These are phyloP conservation scores for Suillus plorans DNA, from an alignment of 768 basidiomycete genomes.

Conservation along the genomic window DNA sequence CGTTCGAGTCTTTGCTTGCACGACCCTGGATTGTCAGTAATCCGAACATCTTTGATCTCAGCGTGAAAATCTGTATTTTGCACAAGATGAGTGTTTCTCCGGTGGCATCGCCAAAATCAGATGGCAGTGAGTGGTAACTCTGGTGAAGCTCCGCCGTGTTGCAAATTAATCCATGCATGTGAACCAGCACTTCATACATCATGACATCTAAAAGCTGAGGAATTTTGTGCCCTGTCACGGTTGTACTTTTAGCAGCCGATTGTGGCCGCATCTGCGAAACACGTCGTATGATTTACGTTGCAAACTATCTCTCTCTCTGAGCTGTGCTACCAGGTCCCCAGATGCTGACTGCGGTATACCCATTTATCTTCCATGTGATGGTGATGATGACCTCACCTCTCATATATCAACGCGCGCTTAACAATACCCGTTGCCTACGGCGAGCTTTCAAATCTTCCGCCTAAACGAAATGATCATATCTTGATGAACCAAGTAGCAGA, in stretches of 20 bases:
- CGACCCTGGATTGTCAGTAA: neutral
- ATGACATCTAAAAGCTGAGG: neutral
- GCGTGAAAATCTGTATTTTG: neutral
- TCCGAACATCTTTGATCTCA: neutral
- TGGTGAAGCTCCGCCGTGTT: neutral
- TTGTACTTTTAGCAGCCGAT: slow-evolving; percentile 3
- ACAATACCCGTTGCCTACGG: neutral
- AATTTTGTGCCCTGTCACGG: neutral
- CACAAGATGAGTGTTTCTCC: neutral
- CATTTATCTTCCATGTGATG: neutral
- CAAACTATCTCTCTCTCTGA: neutral
- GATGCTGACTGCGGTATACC: neutral
- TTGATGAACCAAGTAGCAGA: slow-evolving; percentile 1
- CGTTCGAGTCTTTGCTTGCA: neutral
- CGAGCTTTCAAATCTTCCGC: slow-evolving; percentile 1
- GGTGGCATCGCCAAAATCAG: neutral
- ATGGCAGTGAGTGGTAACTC: slow-evolving; percentile 4
- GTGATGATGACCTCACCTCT: neutral
- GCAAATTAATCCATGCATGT: neutral
- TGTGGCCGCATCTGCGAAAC: neutral
- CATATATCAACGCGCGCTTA: neutral
- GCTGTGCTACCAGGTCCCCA: neutral
- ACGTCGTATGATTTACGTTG: neutral
- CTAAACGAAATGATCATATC: neutral
- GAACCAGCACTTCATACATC: neutral